phyloP scores from a whole-genome alignment of 805 yeast genomes.

The Debaryomyces hansenii region DNA sequence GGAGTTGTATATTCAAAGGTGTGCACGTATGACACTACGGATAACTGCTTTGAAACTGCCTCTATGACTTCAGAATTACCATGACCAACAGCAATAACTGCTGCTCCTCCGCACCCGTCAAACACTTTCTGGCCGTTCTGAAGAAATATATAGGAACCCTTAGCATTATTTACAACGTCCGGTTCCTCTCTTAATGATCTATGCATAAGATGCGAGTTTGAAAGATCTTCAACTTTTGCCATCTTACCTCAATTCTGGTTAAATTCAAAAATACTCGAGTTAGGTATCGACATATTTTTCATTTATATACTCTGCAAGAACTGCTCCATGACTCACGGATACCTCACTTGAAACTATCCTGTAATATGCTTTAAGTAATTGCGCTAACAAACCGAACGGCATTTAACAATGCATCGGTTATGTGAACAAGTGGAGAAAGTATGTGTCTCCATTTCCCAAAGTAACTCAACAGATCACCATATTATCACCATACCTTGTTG shows the following conservation, averaged over 20 bases:
- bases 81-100: conserved; percentile 33
- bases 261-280: neutral
- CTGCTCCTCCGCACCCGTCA: conserved; percentile 32
- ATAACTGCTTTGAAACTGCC: conserved; percentile 19
- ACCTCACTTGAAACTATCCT: too few species aligned
- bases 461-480: too few species aligned
- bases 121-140: conserved; percentile 12
- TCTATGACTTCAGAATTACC: conserved; percentile 23
- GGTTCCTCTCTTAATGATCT: conserved; percentile 2
- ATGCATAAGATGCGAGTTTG: conserved; percentile 23
- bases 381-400: too few species aligned
- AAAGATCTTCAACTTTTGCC: conserved; percentile 53
- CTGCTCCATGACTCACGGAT: too few species aligned
- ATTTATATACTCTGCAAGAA: neutral
- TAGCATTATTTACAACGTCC: neutral
- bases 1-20: conserved; percentile 22
- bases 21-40: conserved; percentile 20
- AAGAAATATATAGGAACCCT: neutral
- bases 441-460: too few species aligned
- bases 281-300: neutral
- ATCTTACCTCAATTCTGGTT: too few species aligned
- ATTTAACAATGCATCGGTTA: too few species aligned
- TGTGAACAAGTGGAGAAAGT: too few species aligned
- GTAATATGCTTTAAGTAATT: too few species aligned
- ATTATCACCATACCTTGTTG: too few species aligned